phyloP scores from a whole-genome alignment of 2,329 filamentous ascomycete species.

The Epichloe gansuensis region DNA sequence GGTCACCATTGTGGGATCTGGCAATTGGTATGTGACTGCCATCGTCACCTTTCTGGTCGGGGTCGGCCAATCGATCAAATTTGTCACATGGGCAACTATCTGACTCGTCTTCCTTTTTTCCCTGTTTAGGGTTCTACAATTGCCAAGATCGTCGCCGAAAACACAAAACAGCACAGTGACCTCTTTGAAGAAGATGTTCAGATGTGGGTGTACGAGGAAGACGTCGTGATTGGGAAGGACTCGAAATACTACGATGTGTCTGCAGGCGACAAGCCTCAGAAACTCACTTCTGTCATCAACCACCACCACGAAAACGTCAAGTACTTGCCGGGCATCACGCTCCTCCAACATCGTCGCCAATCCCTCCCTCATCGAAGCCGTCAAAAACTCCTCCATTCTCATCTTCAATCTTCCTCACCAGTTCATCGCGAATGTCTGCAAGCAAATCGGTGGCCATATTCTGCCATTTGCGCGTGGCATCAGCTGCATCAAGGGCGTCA shows the following conservation, averaged over 20 bases:
- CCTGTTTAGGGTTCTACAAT: conserved; percentile 72
- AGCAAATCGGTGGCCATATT: conserved; percentile 76
- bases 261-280: conserved; percentile 57
- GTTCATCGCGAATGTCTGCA: conserved; percentile 81
- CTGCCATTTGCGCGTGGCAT: conserved; percentile 86
- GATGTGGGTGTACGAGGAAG: conserved; percentile 99
- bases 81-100: neutral
- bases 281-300: conserved; percentile 89
- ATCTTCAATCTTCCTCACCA: conserved; percentile 96
- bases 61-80: neutral
- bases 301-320: conserved; percentile 90
- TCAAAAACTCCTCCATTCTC: conserved; percentile 74
- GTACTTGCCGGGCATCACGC: conserved; percentile 79
- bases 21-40: conserved; percentile 63
- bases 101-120: neutral
- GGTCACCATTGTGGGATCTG: conserved; percentile 87
- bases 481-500: conserved; percentile 96
- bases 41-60: neutral
- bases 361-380: conserved; percentile 66
- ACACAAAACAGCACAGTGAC: conserved; percentile 62
- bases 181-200: conserved; percentile 83
- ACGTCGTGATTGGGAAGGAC: conserved; percentile 59
- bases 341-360: conserved; percentile 74
- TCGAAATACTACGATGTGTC: conserved; percentile 61
- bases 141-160: conserved; percentile 92